Conservation (phyloP, 805 yeast species). For the Candida tammaniensis region DNA sequence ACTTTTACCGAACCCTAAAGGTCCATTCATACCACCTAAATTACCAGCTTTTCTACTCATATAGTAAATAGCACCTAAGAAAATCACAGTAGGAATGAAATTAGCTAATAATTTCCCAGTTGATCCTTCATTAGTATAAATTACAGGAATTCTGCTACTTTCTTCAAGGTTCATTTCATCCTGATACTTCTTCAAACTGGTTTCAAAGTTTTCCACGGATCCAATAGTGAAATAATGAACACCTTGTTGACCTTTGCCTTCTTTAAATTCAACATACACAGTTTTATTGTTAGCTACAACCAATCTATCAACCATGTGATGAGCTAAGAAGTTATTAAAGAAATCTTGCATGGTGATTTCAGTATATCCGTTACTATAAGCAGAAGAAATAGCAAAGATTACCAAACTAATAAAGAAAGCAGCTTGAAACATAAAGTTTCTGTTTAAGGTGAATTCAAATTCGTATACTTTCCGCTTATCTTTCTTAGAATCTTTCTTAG, state of each 20-base stretch:
- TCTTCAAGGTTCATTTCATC: constrained; percentile 60
- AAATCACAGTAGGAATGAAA: constrained; percentile 81
- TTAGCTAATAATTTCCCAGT: constrained; percentile 62
- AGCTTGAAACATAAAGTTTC: constrained; percentile 27
- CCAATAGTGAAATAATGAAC: constrained; percentile 69
- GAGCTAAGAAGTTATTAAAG: constrained; percentile 67
- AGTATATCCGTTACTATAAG: constrained; percentile 19
- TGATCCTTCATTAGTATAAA: constrained; percentile 72
- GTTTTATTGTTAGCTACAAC: constrained; percentile 72
- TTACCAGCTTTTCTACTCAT: constrained; percentile 59
- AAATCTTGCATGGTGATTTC: constrained; percentile 94
- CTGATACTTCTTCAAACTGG: constrained; percentile 72
- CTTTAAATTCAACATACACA: constrained; percentile 70
- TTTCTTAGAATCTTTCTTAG: constrained; percentile 10
- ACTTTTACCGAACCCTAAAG: constrained; percentile 81
- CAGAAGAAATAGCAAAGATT: constrained; percentile 19
- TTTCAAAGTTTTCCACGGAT: constrained; percentile 84
- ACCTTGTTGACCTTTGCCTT: constrained; percentile 52
- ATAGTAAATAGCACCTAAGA: constrained; percentile 87
- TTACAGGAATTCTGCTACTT: constrained; percentile 73
- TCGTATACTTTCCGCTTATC: constrained; percentile 10
- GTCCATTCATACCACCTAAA: constrained; percentile 56
- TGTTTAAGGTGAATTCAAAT: constrained; percentile 17
- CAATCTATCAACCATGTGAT: constrained; percentile 71
- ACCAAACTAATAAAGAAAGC: constrained; percentile 30